Base-by-base conservation (phyloP, 2,329 filamentous ascomycete species). In the Botrytis galanthina region DNA sequence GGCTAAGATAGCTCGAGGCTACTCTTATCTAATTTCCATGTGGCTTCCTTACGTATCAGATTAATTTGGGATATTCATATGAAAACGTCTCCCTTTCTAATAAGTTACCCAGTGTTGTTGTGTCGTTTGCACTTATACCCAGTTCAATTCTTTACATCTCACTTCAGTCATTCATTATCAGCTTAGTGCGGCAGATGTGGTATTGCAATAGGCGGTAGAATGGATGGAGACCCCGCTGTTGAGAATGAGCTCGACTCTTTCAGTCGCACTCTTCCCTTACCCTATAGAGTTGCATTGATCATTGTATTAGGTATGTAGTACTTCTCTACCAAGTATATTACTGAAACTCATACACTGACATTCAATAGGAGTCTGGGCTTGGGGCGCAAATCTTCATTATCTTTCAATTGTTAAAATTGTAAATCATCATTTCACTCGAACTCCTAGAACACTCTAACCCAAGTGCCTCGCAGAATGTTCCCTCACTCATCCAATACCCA, bases 311-410 rank as follows among this genome's bases (percentile, higher is more conserved):
- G 94, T 97, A 86, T 76, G 87, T 59, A 7, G 42, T 32, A 37
- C 42, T 67, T 6, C 39, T 16, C 29, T 67, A 59, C 62, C 66
- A 64, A 26, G 35, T 64, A 48, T 70, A 16, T 10, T 42, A 35
- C 39, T 71, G 68, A 59, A 57, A 72, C 32, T 22, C 37, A 73
- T 26, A 68, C 63, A 68, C 74, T 78, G 66, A 79, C 73, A 63
- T 39, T 32, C 57, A 73, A 75, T 77, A 97, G 94, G 93, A 78
- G 91, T 97, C 80, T 98, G 95, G 95, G 94, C 93, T 81, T 99
- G 95, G 94, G 94, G 92, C 77, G 83, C 92, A 78, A 98, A 98
- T 84, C 89, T 98, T 59, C 94, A 98, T 81, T 95, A 93, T 84
- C 90, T 98, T 74, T 87, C 91, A 79, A 84, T 89, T 74, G 86